Evolutionary conservation across 1,284 basidiomycete genomes (phyloP).

Genomic region (Phellopilus nigrolimitatus): DNA sequence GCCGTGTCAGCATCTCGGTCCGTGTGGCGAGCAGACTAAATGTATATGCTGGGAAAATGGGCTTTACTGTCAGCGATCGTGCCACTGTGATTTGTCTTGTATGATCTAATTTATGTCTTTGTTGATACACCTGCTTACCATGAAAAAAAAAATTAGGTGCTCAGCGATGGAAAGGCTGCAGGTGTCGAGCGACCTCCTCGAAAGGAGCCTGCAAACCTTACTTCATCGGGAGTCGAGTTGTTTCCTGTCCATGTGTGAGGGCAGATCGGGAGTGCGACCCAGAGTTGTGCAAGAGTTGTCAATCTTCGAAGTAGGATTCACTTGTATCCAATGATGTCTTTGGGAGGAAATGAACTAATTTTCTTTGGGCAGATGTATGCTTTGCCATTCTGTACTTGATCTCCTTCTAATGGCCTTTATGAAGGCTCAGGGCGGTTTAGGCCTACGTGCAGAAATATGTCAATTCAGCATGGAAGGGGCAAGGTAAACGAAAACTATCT

Average conservation of each 20-base stretch:
- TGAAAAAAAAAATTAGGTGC: too few species aligned
- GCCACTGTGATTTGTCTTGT: slow-evolving; percentile 8
- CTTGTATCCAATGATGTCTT: not conserved
- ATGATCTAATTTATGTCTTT: not conserved
- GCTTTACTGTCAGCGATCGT: slow-evolving; percentile 5
- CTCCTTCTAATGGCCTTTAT: not conserved
- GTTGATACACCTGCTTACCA: not conserved
- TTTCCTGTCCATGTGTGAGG: slow-evolving; percentile 2
- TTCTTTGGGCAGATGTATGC: not conserved
- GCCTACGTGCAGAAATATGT: not conserved
- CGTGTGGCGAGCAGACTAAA: not conserved
- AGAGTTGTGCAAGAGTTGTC: slow-evolving; percentile 4
- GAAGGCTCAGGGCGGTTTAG: not conserved
- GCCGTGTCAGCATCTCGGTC: slow-evolving; percentile 10
- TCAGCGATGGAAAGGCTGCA: slow-evolving; percentile 13
- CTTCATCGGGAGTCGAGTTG: not conserved
- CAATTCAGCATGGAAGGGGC: not conserved
- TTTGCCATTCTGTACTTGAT: not conserved
- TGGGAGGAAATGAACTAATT: not conserved
- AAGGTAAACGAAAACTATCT: not conserved
- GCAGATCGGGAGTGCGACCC: slow-evolving; percentile 10
- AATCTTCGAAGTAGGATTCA: not conserved
- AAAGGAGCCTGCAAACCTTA: not conserved
- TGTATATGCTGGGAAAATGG: slow-evolving; percentile 6
- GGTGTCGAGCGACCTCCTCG: not conserved